Base-by-base conservation (phyloP, 352 stramenopile genomes). In the Aphanomyces astaci region DNA sequence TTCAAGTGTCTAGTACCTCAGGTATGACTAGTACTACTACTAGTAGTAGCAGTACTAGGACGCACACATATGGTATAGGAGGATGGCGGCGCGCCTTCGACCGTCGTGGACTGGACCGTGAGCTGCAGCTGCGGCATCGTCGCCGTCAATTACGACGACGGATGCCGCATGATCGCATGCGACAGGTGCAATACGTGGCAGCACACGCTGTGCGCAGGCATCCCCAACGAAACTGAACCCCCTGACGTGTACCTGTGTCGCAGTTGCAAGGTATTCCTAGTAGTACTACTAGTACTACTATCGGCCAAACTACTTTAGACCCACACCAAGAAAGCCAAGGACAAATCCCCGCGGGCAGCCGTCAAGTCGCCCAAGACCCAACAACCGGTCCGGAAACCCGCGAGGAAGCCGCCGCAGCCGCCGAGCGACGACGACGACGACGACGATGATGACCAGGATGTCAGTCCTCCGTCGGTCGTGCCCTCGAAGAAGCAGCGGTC, bases 201-300 rank as follows among this genome's bases (percentile, higher is more conserved):
- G n/a, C 83, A 92, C 63, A 78, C 76, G 22, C 73, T 75, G 36
- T 92, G 83, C 48, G 75, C 78, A 22, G 74, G 76, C 33, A 81
- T 92, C n/a, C 72, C 73, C 1, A 80, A 87, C 51, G 75, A 68
- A 0, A 72, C 77, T 39, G 76, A 86, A 4, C 71, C 81, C n/a
- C 77, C 82, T 3, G 75, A 87, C 25, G 45, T 79, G 46, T 94
- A 89, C 52, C 64, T 75, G 19, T 94, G 86, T 45, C 76, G 74
- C 4, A 52, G 65, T 15, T 94, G 86, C 52, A 59, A 59, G 51
- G 51, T 59, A 40, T 15, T 2, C 7, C 25, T 22, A 15, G 36
- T 7, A 9, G n/a, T n/a, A n/a, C n/a, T n/a, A n/a, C n/a, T n/a
- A n/a, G n/a, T n/a, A n/a, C n/a, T n/a, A n/a, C n/a, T n/a, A n/a